phyloP scores from a whole-genome alignment of 805 yeast genomes.

The Myxozyma neotropica region DNA sequence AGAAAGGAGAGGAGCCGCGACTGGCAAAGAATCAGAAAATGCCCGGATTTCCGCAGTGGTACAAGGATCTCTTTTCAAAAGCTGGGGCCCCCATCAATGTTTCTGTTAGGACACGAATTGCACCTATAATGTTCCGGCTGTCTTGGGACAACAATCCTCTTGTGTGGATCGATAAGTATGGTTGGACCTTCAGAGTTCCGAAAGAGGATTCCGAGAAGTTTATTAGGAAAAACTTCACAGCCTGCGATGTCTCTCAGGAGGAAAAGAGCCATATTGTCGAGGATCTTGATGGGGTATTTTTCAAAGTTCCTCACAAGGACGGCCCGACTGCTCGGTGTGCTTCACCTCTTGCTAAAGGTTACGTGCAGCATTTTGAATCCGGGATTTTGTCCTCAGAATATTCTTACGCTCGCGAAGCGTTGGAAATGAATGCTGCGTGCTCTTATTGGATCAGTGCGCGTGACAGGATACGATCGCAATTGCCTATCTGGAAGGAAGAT shows the following conservation, averaged over 20 bases:
- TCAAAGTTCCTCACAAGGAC: conserved; percentile 85
- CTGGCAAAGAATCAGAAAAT: conserved; percentile 65
- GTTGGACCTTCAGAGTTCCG: conserved; percentile 85
- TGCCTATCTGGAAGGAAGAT: conserved; percentile 64
- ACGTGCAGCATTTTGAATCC: conserved; percentile 68
- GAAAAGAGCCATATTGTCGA: conserved; percentile 38
- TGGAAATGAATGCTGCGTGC: conserved; percentile 73
- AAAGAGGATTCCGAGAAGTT: conserved; percentile 40
- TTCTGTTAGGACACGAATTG: conserved; percentile 69
- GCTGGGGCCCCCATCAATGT: conserved; percentile 54
- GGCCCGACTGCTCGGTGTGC: conserved; percentile 77
- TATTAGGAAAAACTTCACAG: conserved; percentile 44
- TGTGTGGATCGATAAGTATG: conserved; percentile 73
- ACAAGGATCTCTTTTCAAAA: conserved; percentile 56
- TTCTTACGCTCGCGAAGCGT: conserved; percentile 72
- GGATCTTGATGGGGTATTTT: conserved; percentile 44
- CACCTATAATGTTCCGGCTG: conserved; percentile 74
- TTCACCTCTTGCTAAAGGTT: conserved; percentile 74
- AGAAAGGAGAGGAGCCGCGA: conserved; percentile 49
- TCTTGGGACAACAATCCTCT: conserved; percentile 87
- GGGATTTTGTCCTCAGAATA: conserved; percentile 72
- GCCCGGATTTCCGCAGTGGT: conserved; percentile 96
- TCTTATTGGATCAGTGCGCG: conserved; percentile 94
- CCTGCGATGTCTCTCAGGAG: conserved; percentile 33
- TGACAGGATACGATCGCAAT: conserved; percentile 79